Percentiles rank a stretch among this genome's conserved stretches.
Evolutionary conservation across 2,329 filamentous ascomycete genomes (phyloP).

Genomic region (Pseudogymnoascus sp.): DNA sequence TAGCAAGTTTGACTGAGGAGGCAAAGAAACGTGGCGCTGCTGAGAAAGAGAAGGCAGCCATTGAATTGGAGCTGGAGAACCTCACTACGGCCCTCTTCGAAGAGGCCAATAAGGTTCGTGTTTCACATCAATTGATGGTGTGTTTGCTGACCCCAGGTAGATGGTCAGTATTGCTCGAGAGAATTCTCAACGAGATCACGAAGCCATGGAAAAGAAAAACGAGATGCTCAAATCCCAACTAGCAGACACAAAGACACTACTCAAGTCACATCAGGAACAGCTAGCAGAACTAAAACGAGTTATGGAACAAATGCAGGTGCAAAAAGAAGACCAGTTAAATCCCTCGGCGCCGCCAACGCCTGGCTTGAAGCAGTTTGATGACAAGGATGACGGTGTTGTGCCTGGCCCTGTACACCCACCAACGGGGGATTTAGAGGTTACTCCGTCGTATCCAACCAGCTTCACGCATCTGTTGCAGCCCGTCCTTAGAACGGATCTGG

Average conservation of each 20-base stretch:
- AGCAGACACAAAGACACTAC: conserved; percentile 73
- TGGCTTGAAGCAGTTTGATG: conserved; percentile 60
- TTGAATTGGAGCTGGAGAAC: conserved; percentile 85
- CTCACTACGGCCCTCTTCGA: conserved; percentile 91
- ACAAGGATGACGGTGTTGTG: conserved; percentile 38
- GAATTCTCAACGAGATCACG: conserved; percentile 76
- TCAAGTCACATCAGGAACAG: conserved; percentile 89
- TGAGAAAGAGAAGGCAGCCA: conserved; percentile 75
- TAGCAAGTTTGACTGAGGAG: conserved; percentile 54
- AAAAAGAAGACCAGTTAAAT: conserved; percentile 62
- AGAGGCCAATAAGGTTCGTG: conserved; percentile 74
- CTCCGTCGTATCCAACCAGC: conserved; percentile 54
- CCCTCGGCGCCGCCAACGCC: conserved; percentile 70
- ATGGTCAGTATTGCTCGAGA: conserved; percentile 93
- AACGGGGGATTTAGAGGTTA: conserved; percentile 35
- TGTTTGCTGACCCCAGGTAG: conserved; percentile 63
- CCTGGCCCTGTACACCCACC: conserved; percentile 25
- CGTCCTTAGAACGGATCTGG: conserved; percentile 71
- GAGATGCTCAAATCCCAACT: conserved; percentile 81
- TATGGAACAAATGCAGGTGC: conserved; percentile 74
- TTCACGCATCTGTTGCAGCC: conserved; percentile 78
- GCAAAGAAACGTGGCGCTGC: conserved; percentile 52
- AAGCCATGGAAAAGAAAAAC: conserved; percentile 72
- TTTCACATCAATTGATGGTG: conserved; percentile 58
- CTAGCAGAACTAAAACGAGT: conserved; percentile 82